A percentile compares a stretch with the other conserved stretches of the same genome.
Evolutionary conservation across 371 early-diverging fungal genomes (phyloP).

Genomic region (Mucor ambiguus): DNA sequence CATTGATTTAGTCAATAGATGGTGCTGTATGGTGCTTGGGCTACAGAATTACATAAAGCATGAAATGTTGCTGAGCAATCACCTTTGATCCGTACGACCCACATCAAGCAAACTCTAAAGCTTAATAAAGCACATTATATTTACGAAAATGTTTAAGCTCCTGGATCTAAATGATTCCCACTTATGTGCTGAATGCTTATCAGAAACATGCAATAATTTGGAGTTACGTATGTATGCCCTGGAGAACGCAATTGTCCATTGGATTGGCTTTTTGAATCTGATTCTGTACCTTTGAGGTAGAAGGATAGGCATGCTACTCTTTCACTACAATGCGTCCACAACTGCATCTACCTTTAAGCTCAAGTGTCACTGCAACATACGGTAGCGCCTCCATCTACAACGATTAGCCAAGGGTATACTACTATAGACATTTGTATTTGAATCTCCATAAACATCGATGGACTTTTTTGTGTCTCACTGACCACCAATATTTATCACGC

Average conservation of each 20-base stretch:
- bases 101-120: background rate
- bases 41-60: background rate
- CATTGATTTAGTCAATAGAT: background rate
- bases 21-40: background rate
- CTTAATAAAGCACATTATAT: too few species aligned
- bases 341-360: background rate
- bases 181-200: background rate
- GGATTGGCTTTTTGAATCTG: background rate
- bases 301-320: background rate
- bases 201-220: background rate
- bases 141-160: background rate
- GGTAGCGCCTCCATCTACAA: background rate
- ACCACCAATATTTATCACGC: slow-evolving; percentile 25
- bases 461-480: slow-evolving; percentile 12
- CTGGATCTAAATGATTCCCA: background rate
- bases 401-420: background rate
- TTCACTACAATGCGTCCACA: background rate
- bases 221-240: background rate
- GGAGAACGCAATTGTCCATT: background rate
- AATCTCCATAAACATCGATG: background rate
- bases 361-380: background rate
- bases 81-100: background rate
- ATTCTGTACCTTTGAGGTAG: background rate
- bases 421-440: background rate
- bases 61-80: background rate